phyloP scores from a whole-genome alignment of 306 rosid genomes.

The Amphicarpaea edgeworthii region DNA sequence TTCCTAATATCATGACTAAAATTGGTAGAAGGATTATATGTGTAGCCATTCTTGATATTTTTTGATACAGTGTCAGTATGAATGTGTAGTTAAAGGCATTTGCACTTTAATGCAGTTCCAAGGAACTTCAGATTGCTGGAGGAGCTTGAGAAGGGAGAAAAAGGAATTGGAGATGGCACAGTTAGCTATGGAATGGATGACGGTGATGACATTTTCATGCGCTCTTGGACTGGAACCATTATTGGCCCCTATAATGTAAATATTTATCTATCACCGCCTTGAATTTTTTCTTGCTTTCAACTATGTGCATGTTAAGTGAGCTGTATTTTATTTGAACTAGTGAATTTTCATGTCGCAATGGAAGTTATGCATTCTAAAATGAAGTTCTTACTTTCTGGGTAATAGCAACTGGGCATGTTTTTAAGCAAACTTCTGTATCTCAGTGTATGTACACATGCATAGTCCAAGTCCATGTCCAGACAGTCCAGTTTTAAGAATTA shows the following conservation, averaged over 20 bases:
- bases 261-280: background rate
- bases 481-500: background rate
- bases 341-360: background rate
- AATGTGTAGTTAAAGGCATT: constrained; percentile 21
- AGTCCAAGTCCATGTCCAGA: constrained; percentile 6
- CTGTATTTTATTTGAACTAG: background rate
- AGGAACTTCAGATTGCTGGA: constrained; percentile 99
- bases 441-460: background rate
- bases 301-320: background rate
- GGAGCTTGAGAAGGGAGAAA: constrained; percentile 98
- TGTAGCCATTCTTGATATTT: background rate
- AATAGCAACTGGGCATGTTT: constrained; percentile 5
- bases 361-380: constrained; percentile 28
- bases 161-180: constrained; percentile 92
- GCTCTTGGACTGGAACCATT: constrained; percentile 90
- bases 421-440: background rate
- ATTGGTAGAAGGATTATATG: background rate
- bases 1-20: background rate
- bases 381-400: background rate
- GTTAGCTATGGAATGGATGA: constrained; percentile 99
- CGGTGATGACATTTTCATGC: constrained; percentile 98
- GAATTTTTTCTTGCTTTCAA: background rate
- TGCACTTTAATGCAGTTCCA: constrained; percentile 70
- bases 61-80: background rate
- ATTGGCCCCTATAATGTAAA: constrained; percentile 99